Conservation (phyloP, 176 grass and related monocot species). For the Otatea glauca region DNA sequence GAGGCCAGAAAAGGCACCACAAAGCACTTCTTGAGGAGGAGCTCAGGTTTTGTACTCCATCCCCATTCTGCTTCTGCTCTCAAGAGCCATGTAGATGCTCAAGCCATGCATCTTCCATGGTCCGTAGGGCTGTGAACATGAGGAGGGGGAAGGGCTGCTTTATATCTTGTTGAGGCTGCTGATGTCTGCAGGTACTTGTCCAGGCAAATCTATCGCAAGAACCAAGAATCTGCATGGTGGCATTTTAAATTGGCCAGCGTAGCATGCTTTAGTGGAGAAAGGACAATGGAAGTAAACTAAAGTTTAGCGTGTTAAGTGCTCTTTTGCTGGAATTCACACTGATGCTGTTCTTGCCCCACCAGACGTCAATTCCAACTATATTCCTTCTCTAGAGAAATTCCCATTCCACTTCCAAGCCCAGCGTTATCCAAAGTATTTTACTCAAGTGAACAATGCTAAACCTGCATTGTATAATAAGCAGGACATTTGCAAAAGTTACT, state of each 20-base stretch:
- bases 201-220: conserved; percentile 38
- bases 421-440: conserved; percentile 38
- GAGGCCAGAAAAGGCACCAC: conserved; percentile 43
- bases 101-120: conserved; percentile 56
- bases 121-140: conserved; percentile 29
- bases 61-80: conserved; percentile 31
- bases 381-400: conserved; percentile 50
- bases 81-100: conserved; percentile 60
- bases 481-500: background rate
- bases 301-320: conserved; percentile 49
- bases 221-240: conserved; percentile 41
- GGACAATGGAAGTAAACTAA: conserved; percentile 40
- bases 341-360: conserved; percentile 21
- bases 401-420: conserved; percentile 34
- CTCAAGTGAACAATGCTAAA: conserved; percentile 22
- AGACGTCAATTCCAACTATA: conserved; percentile 47
- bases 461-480: background rate
- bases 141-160: conserved; percentile 25
- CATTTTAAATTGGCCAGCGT: conserved; percentile 38
- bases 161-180: conserved; percentile 40
- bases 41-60: conserved; percentile 34
- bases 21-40: conserved; percentile 28
- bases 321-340: conserved; percentile 54
- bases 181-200: conserved; percentile 40
- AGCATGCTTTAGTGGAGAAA: conserved; percentile 56